Evolutionary conservation across 2,329 filamentous ascomycete genomes (phyloP), one percentile per base, ranked within the genome.

Genomic region (Aureobasidium sp.): DNA sequence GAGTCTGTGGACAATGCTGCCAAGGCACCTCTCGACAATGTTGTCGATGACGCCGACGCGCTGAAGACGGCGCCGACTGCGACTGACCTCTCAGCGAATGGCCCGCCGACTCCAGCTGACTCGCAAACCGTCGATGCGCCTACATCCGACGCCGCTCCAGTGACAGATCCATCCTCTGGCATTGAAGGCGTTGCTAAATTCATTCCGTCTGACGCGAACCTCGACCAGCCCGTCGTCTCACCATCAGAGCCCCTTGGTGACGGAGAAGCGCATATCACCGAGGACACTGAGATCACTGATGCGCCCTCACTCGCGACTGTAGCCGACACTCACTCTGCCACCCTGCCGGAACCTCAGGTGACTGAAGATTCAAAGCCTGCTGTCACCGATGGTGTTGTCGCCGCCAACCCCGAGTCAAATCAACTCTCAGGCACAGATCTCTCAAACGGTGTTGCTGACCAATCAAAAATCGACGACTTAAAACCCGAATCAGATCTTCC

Each of bases 381-480:
- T 16, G 29, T n/a, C 27, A 36, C n/a, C 16, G 45, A 59, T 13
- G 36, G 54, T 58, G 54, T 48, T 58, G 27, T 48, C n/a, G 45
- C 34, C 34, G 32, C 57, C 42, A 48, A 44, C 30, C 29, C 54
- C 30, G 32, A 59, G 36, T 15, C 57, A 41, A 29, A 59, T 29
- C 54, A 47, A 39, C 54, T 25, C 11, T 3, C 21, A 25, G 21
- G 25, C 42, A 48, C 41, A 58, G 54, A 47, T 37, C 54, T 63
- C 57, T 11, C 64, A 60, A 53, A 63, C 58, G 32, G 59, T 61
- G 59, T 63, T 69, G 50, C 55, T 66, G 3, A 72, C 73, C 3
- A 93, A 92, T 75, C 71, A 88, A 13, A 68, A 67, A 49, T 58
- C 69, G 54, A 47, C 25, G 27, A 45, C 32, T 11, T 36, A 32